These are phyloP conservation scores for Maudiozyma humilis DNA, from an alignment of 1,139 yeast species.

Conservation along the genomic window DNA sequence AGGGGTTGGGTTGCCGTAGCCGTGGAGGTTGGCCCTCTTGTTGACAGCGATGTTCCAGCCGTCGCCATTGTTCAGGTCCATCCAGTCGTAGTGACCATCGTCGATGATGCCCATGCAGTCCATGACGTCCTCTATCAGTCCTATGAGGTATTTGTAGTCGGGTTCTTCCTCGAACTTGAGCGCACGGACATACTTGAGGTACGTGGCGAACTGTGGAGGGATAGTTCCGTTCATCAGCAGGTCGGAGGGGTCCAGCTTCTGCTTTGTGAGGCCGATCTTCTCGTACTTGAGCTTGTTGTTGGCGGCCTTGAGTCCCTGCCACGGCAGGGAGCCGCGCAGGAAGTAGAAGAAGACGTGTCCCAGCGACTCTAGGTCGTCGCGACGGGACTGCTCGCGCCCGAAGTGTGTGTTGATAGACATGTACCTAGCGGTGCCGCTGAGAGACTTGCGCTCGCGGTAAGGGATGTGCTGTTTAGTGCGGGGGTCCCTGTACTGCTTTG, in stretches of 20 bases:
- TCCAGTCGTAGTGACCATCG: constrained; percentile 92
- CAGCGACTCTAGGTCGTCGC: constrained; percentile 91
- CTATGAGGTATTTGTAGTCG: constrained; percentile 78
- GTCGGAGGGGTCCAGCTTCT: constrained; percentile 70
- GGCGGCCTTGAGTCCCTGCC: constrained; percentile 99
- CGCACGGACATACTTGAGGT: constrained; percentile 73
- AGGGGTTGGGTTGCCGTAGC: constrained; percentile 42
- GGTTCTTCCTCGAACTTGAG: constrained; percentile 90
- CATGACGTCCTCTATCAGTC: constrained; percentile 66
- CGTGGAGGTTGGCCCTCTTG: constrained; percentile 84
- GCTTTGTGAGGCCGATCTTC: constrained; percentile 91
- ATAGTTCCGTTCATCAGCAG: constrained; percentile 50
- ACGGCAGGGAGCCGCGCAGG: constrained; percentile 86
- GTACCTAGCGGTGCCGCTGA: constrained; percentile 95
- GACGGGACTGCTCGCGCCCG: constrained; percentile 91
- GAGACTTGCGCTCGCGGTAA: constrained; percentile 85
- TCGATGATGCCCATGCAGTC: constrained; percentile 62
- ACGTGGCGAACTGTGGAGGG: constrained; percentile 82
- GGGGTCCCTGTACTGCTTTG: constrained; percentile 93
- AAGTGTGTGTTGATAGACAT: constrained; percentile 96
- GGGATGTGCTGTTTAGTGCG: constrained; percentile 93
- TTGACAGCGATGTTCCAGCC: constrained; percentile 85
- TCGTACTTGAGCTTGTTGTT: constrained; percentile 94
- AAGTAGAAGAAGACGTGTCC: constrained; percentile 95
- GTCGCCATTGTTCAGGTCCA: constrained; percentile 80